Percentiles rank a stretch among this genome's conserved stretches.
These are phyloP conservation scores for Capronia americana DNA, from an alignment of 2,329 filamentous ascomycete species.

Conservation along the genomic window DNA sequence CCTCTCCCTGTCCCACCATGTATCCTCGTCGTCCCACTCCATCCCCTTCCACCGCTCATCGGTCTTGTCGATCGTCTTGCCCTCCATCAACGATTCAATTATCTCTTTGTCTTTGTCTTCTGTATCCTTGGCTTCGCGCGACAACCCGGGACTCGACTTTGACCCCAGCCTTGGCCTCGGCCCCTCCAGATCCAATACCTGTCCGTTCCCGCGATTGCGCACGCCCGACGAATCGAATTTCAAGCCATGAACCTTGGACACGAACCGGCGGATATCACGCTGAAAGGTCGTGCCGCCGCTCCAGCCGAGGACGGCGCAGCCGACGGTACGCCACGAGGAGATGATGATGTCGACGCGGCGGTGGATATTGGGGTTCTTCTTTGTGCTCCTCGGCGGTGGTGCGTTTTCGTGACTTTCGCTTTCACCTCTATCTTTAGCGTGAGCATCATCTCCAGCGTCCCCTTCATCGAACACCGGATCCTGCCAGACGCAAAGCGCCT, in stretches of 20 bases:
- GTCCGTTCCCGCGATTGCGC: slow-evolving; percentile 67
- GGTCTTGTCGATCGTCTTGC: slow-evolving; percentile 56
- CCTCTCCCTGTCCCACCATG: slow-evolving; percentile 75
- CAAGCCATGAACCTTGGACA: slow-evolving; percentile 71
- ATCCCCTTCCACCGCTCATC: slow-evolving; percentile 78
- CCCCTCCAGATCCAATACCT: slow-evolving; percentile 72
- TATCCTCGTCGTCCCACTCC: slow-evolving; percentile 51
- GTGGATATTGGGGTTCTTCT: slow-evolving; percentile 73
- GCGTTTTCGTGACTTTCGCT: background rate
- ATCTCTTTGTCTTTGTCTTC: slow-evolving; percentile 48
- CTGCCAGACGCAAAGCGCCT: slow-evolving; percentile 92
- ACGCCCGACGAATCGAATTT: slow-evolving; percentile 94
- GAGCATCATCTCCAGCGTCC: slow-evolving; percentile 12
- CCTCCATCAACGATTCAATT: slow-evolving; percentile 8
- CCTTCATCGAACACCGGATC: slow-evolving; percentile 59
- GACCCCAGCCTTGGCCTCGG: slow-evolving; percentile 34
- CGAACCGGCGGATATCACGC: slow-evolving; percentile 81
- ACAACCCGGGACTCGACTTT: background rate
- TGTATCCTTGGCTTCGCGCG: background rate
- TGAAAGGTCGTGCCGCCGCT: slow-evolving; percentile 88
- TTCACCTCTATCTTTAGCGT: background rate
- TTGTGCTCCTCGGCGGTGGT: slow-evolving; percentile 32
- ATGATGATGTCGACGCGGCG: slow-evolving; percentile 92
- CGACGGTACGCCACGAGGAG: slow-evolving; percentile 83
- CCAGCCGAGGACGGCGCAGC: slow-evolving; percentile 89